Conservation (phyloP, 2,329 filamentous ascomycete species). For the Claviceps maximensis region DNA sequence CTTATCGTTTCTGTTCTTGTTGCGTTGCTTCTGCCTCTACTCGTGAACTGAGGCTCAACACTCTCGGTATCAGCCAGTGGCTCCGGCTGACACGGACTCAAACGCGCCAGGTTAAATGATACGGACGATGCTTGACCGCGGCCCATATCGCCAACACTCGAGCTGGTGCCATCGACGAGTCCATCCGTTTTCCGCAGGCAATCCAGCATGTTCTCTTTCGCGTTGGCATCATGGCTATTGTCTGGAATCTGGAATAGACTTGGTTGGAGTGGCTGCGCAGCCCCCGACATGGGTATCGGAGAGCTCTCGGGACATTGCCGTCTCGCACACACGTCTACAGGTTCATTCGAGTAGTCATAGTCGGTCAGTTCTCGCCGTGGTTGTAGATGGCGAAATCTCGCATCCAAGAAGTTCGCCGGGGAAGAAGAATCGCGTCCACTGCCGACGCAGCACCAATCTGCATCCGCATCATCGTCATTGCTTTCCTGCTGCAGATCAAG, state of each 20-base stretch:
- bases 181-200: background rate
- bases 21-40: background rate
- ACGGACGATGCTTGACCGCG: background rate
- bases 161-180: too few species aligned
- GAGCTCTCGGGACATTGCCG: background rate
- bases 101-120: background rate
- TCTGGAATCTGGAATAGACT: background rate
- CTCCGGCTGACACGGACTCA: background rate
- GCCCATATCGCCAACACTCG: background rate
- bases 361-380: background rate
- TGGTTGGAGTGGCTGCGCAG: background rate
- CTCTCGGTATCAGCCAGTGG: too few species aligned
- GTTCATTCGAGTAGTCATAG: background rate
- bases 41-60: background rate
- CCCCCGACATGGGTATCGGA: background rate
- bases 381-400: background rate
- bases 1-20: too few species aligned
- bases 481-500: background rate
- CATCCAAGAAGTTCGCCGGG: background rate
- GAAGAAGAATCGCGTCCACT: background rate
- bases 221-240: background rate
- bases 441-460: background rate
- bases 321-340: background rate
- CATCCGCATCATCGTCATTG: background rate
- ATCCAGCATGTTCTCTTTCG: background rate